phyloP scores from a whole-genome alignment of 495 filamentous ascomycete genomes.

The Talaromyces liani region DNA sequence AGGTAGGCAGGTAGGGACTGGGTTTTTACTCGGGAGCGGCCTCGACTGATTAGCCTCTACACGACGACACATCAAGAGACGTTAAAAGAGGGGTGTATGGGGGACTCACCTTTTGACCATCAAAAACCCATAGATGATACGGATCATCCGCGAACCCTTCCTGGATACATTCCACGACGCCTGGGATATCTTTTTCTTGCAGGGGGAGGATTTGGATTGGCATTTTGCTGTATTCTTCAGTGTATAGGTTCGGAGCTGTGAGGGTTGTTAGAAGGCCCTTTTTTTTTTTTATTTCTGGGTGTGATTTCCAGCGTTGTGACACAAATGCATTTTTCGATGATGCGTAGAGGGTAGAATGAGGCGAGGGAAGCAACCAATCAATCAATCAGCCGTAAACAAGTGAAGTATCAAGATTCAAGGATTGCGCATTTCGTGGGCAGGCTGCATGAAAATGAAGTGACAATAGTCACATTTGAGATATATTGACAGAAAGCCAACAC shows the following conservation, averaged over 20 bases:
- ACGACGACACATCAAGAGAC: background rate
- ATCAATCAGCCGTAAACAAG: no score
- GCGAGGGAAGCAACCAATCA: no score
- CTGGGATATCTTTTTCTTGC: constrained; percentile 53
- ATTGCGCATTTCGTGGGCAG: no score
- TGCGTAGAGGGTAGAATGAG: background rate
- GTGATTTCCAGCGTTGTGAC: background rate
- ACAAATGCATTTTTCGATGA: background rate
- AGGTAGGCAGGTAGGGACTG: background rate
- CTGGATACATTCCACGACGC: constrained; percentile 45
- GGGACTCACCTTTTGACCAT: constrained; percentile 37
- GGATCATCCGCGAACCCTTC: constrained; percentile 56
- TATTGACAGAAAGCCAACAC: no score
- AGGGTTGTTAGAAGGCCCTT: background rate
- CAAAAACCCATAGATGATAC: constrained; percentile 58
- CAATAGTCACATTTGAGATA: no score
- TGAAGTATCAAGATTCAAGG: no score
- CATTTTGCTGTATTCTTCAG: constrained; percentile 23
- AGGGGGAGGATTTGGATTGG: constrained; percentile 43
- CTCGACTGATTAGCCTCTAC: constrained; percentile 16
- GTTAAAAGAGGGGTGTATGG: background rate
- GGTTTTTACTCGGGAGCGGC: constrained; percentile 12
- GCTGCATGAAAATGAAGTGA: no score
- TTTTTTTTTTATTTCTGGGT: background rate
- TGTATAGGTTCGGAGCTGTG: background rate